A percentile compares a stretch with the other conserved stretches of the same genome.
These are phyloP conservation scores for Rutstroemia sp. DNA, from an alignment of 2,329 filamentous ascomycete genomes.

Conservation along the genomic window DNA sequence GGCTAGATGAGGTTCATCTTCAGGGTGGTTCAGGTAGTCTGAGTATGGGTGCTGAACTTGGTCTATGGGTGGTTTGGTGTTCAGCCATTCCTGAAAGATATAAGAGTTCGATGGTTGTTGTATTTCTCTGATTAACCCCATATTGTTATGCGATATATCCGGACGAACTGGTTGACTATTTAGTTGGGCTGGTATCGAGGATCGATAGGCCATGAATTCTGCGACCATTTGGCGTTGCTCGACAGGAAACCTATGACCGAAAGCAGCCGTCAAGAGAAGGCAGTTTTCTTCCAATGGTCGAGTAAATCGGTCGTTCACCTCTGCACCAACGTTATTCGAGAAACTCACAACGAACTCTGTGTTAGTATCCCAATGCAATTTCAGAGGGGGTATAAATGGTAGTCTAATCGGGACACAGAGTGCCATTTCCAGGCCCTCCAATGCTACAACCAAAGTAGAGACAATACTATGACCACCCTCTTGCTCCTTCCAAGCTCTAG, in stretches of 20 bases:
- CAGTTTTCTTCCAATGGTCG: conserved; percentile 16
- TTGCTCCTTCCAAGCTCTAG: conserved; percentile 45
- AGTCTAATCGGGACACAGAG: conserved; percentile 18
- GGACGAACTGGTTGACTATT: neutral
- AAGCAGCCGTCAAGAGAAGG: conserved; percentile 18
- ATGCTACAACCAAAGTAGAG: neutral
- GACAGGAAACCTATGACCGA: conserved; percentile 19
- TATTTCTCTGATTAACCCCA: conserved; percentile 20
- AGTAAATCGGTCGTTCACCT: neutral
- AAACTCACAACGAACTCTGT: conserved; percentile 14
- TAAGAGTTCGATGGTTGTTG: conserved; percentile 19
- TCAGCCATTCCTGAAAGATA: conserved; percentile 36
- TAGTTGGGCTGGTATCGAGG: neutral
- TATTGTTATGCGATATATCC: neutral
- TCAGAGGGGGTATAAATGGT: conserved; percentile 16
- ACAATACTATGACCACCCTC: conserved; percentile 51
- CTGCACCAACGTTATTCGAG: neutral
- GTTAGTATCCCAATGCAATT: conserved; percentile 25
- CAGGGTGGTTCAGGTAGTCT: conserved; percentile 34
- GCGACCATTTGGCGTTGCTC: conserved; percentile 12
- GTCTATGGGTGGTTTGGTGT: conserved; percentile 37
- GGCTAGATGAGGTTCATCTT: conserved; percentile 42
- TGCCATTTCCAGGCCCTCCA: conserved; percentile 12
- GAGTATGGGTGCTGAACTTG: conserved; percentile 34
- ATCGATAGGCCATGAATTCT: conserved; percentile 13